phyloP scores from a whole-genome alignment of 2,329 filamentous ascomycete species.

The Trichoderma harzianum region DNA sequence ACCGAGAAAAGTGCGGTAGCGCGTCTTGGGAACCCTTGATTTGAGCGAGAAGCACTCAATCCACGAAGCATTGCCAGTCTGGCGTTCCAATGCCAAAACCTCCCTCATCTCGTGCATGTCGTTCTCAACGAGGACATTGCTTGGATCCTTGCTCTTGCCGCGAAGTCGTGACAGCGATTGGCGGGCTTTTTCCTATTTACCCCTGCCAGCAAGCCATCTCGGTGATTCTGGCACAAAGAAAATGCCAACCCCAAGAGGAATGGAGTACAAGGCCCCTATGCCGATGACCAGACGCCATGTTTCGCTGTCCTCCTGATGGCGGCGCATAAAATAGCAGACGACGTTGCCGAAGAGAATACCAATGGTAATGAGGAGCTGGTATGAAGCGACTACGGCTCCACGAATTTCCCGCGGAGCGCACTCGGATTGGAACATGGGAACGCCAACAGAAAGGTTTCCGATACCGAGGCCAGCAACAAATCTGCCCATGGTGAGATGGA shows the following conservation, averaged over 20 bases:
- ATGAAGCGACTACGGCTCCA: slow-evolving; percentile 63
- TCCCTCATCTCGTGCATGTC: slow-evolving; percentile 52
- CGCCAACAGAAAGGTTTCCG: slow-evolving; percentile 62
- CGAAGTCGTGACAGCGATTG: slow-evolving; percentile 52
- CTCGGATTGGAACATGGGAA: slow-evolving; percentile 67
- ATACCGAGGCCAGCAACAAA: slow-evolving; percentile 66
- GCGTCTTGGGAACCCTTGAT: slow-evolving; percentile 51
- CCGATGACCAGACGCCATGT: slow-evolving; percentile 64
- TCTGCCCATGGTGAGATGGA: slow-evolving; percentile 63
- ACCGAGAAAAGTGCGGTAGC: slow-evolving; percentile 63
- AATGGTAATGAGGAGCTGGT: slow-evolving; percentile 71
- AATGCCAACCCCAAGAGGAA: slow-evolving; percentile 52
- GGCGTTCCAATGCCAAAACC: slow-evolving; percentile 43
- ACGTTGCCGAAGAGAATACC: slow-evolving; percentile 60
- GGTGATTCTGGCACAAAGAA: slow-evolving; percentile 55
- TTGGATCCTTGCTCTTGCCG: slow-evolving; percentile 46
- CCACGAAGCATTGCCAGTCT: slow-evolving; percentile 48
- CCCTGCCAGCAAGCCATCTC: slow-evolving; percentile 50
- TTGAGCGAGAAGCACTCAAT: slow-evolving; percentile 59
- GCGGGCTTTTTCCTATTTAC: slow-evolving; percentile 46
- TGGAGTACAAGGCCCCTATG: slow-evolving; percentile 50
- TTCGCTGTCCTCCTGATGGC: slow-evolving; percentile 38
- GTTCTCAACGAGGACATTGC: slow-evolving; percentile 44
- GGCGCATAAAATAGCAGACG: slow-evolving; percentile 51
- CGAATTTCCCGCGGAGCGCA: slow-evolving; percentile 60